These are phyloP conservation scores for Cetraspora pellucida DNA, from an alignment of 192 early-diverging fungal species.

Conservation along the genomic window DNA sequence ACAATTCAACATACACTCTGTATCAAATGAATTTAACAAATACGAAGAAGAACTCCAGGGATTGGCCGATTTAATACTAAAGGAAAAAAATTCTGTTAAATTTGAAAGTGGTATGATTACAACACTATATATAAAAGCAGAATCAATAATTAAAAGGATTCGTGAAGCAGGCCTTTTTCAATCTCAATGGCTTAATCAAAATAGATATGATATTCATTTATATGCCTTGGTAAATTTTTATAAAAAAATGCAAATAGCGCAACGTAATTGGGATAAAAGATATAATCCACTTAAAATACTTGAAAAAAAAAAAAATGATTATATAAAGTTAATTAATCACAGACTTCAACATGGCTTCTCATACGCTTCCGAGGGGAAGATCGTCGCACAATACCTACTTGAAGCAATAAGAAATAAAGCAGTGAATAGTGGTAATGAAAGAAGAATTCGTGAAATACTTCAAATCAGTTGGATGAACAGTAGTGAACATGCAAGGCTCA, in stretches of 20 bases:
- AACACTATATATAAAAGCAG: neutral
- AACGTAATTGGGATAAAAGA: slow-evolving; percentile 19
- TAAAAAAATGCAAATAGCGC: neutral
- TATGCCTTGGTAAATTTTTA: slow-evolving; percentile 21
- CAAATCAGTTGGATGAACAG: neutral
- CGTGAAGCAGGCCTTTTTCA: too few species aligned
- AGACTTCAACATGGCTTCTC: slow-evolving; percentile 19
- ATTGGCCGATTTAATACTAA: too few species aligned
- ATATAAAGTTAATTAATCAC: slow-evolving; percentile 13
- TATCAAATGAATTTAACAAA: too few species aligned
- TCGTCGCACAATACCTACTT: slow-evolving; percentile 7
- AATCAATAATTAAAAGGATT: neutral
- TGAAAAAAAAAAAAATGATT: slow-evolving; percentile 19
- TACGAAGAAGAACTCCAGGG: too few species aligned
- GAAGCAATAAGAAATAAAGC: slow-evolving; percentile 16
- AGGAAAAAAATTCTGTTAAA: slow-evolving; percentile 3
- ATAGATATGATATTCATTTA: slow-evolving; percentile 16
- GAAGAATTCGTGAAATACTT: neutral
- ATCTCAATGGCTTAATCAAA: too few species aligned
- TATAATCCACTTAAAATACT: slow-evolving; percentile 28
- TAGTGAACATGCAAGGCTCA: slow-evolving; percentile 2
- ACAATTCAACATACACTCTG: too few species aligned
- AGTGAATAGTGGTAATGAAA: slow-evolving; percentile 6
- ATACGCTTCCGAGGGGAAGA: slow-evolving; percentile 17
- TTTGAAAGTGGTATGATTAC: neutral